A percentile compares a stretch with the other conserved stretches of the same genome.
phyloP scores from a whole-genome alignment of 1,139 yeast species.

The Zygoascus sp. region DNA sequence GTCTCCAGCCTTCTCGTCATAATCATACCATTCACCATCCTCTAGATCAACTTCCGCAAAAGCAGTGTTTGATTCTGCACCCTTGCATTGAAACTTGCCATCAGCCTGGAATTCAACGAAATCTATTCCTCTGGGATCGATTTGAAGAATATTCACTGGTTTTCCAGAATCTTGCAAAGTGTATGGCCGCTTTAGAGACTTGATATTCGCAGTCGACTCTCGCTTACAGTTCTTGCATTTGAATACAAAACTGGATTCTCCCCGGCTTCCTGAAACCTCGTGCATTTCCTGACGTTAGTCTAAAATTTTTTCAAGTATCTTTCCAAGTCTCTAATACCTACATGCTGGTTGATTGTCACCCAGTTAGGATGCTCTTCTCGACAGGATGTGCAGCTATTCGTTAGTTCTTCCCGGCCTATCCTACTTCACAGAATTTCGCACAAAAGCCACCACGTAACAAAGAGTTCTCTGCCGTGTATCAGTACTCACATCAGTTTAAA shows the following conservation, averaged over 20 bases:
- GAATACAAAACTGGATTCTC: constrained; percentile 80
- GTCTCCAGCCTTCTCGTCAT: constrained; percentile 75
- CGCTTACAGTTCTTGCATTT: constrained; percentile 66
- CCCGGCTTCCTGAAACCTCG: constrained; percentile 67
- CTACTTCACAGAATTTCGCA: no score
- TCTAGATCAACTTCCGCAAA: constrained; percentile 65
- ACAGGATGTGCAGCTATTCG: constrained; percentile 61
- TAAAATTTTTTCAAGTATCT: neutral
- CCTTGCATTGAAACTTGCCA: constrained; percentile 62
- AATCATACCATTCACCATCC: constrained; percentile 92
- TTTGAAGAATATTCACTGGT: constrained; percentile 50
- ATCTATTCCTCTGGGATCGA: constrained; percentile 86
- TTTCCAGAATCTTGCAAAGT: constrained; percentile 37
- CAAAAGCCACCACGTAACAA: no score
- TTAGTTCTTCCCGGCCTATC: neutral
- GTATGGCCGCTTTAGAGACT: constrained; percentile 28
- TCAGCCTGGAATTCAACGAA: constrained; percentile 62
- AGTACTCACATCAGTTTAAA: constrained; percentile 50
- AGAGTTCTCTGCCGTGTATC: neutral
- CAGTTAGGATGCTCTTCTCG: constrained; percentile 72
- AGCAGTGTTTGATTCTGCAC: constrained; percentile 47
- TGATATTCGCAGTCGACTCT: constrained; percentile 37
- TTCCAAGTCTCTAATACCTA: constrained; percentile 23
- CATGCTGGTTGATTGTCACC: constrained; percentile 62
- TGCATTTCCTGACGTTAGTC: constrained; percentile 29